phyloP scores from a whole-genome alignment of 2,329 filamentous ascomycete genomes.

The Lasiodiplodia citricola region DNA sequence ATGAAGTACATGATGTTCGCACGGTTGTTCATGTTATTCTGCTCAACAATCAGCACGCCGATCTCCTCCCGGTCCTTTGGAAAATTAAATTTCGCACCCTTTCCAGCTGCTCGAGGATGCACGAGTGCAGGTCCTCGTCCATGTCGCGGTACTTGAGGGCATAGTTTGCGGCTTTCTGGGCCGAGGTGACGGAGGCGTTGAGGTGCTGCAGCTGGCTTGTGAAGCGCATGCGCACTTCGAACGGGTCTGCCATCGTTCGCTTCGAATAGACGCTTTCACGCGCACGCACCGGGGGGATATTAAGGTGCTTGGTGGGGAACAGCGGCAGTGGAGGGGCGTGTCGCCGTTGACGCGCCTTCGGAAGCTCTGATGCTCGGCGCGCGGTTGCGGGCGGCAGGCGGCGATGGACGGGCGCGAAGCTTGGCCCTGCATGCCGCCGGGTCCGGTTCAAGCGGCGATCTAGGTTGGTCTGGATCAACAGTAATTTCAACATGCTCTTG shows the following conservation, averaged over 20 bases:
- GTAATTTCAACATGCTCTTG: not conserved
- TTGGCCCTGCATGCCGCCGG: not conserved
- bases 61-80: not conserved
- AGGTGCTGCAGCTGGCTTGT: constrained; percentile 87
- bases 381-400: not conserved
- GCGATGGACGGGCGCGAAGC: not conserved
- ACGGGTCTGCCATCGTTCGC: constrained; percentile 76
- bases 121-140: constrained; percentile 96
- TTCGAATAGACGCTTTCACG: not conserved
- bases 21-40: constrained; percentile 94
- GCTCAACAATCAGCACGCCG: not conserved
- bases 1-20: constrained; percentile 99
- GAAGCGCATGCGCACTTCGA: constrained; percentile 98
- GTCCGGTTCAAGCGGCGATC: not conserved
- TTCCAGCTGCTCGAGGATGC: constrained; percentile 95
- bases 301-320: not conserved
- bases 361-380: not conserved
- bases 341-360: not conserved
- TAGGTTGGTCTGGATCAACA: not conserved
- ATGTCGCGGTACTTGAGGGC: constrained; percentile 92
- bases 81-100: constrained; percentile 56
- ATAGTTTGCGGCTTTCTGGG: constrained; percentile 92
- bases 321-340: not conserved
- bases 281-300: constrained; percentile 8
- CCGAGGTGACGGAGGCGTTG: constrained; percentile 85